A percentile compares a stretch with the other conserved stretches of the same genome.
Evolutionary conservation across 1,284 basidiomycete genomes (phyloP).

Genomic region (Boletus mariae): DNA sequence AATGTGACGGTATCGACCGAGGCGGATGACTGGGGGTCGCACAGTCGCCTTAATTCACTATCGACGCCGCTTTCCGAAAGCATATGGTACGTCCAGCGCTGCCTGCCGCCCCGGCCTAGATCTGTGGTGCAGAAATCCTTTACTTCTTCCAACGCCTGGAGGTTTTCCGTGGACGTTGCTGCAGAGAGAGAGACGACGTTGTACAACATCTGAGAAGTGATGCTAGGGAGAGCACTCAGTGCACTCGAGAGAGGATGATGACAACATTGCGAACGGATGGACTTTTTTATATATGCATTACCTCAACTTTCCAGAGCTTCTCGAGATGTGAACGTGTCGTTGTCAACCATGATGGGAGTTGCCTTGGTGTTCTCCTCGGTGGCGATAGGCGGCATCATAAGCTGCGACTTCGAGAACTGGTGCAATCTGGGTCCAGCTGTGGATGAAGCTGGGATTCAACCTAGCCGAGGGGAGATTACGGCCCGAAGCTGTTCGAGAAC

Average conservation of each 20-base stretch:
- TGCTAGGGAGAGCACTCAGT: conserved; percentile 4
- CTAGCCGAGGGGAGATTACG: conserved; percentile 26
- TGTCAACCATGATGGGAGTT: conserved; percentile 12
- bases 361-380: conserved; percentile 23
- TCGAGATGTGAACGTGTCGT: conserved; percentile 15
- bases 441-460: conserved; percentile 23
- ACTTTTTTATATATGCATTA: conserved; percentile 23
- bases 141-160: conserved; percentile 50
- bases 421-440: conserved; percentile 14
- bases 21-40: conserved; percentile 36
- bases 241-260: conserved; percentile 12
- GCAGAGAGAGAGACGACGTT: conserved; percentile 39
- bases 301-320: conserved; percentile 3
- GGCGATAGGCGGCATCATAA: conserved; percentile 24
- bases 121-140: conserved; percentile 52
- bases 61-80: conserved; percentile 47
- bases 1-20: conserved; percentile 51
- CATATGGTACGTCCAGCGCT: conserved; percentile 53
- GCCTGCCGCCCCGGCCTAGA: conserved; percentile 50
- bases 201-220: conserved; percentile 30
- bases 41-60: conserved; percentile 42
- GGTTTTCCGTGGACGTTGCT: conserved; percentile 46
- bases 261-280: conserved; percentile 11
- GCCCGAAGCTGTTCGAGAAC: conserved; percentile 21
- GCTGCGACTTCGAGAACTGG: conserved; percentile 19